Evolutionary conservation across 2,329 filamentous ascomycete genomes (phyloP).

Genomic region (Aspergillus japonicus): DNA sequence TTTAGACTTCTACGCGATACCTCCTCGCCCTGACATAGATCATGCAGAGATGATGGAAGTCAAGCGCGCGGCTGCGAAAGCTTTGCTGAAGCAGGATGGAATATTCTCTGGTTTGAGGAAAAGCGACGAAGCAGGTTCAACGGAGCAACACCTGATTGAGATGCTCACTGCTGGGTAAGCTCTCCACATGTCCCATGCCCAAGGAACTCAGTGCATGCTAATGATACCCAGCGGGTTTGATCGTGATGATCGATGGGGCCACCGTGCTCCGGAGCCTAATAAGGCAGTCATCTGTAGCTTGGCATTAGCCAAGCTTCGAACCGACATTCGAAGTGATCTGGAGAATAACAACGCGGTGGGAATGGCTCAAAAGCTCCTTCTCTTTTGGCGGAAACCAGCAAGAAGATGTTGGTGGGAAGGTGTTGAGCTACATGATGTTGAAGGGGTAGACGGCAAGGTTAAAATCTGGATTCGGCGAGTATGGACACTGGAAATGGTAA

Average conservation of each 20-base stretch:
- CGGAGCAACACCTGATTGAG: slow-evolving; percentile 96
- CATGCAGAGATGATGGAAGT: slow-evolving; percentile 92
- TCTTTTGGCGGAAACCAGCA: slow-evolving; percentile 98
- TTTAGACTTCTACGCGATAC: slow-evolving; percentile 95
- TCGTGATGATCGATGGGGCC: slow-evolving; percentile 91
- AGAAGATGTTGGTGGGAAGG: slow-evolving; percentile 99
- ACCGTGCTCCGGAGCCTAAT: slow-evolving; percentile 94
- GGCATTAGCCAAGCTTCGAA: slow-evolving; percentile 86
- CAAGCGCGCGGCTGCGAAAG: slow-evolving; percentile 84
- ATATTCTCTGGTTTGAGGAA: slow-evolving; percentile 95
- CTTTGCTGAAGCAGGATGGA: slow-evolving; percentile 83
- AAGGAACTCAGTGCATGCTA: not conserved
- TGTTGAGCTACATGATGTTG: slow-evolving; percentile 83
- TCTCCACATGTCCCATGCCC: not conserved
- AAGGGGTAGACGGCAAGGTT: slow-evolving; percentile 84
- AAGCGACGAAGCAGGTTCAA: slow-evolving; percentile 93
- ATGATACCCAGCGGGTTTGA: slow-evolving; percentile 75
- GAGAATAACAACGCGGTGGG: slow-evolving; percentile 77
- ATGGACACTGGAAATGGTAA: slow-evolving; percentile 94
- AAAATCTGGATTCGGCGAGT: slow-evolving; percentile 98
- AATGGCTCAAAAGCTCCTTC: slow-evolving; percentile 95
- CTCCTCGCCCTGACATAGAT: slow-evolving; percentile 77
- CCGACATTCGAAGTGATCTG: slow-evolving; percentile 78
- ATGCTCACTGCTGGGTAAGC: slow-evolving; percentile 96
- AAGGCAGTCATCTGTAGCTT: slow-evolving; percentile 98